Conservation (phyloP, 345 rosid genomes). For the Eucalyptus pumila region DNA sequence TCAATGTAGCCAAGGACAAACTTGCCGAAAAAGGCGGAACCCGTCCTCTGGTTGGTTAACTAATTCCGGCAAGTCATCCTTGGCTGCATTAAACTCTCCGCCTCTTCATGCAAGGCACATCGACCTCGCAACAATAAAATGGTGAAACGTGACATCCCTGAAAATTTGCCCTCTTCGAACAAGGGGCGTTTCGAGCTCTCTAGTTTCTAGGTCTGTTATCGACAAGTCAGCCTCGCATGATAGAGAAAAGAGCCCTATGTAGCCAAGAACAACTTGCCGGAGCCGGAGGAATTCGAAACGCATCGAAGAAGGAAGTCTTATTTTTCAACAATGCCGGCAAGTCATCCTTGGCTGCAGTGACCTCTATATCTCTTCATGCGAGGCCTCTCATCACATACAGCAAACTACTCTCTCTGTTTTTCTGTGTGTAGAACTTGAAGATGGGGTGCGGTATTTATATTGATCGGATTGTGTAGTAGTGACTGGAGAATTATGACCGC, state of each 20-base stretch:
- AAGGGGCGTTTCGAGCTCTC: background rate
- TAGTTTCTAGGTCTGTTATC: background rate
- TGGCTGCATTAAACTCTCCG: slow-evolving; percentile 8
- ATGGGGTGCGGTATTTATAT: background rate
- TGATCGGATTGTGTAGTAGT: background rate
- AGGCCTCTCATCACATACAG: background rate
- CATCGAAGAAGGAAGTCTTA: background rate
- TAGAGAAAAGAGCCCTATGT: background rate
- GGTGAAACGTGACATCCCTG: background rate
- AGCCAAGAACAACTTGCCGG: background rate
- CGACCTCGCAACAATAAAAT: background rate
- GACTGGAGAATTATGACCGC: background rate
- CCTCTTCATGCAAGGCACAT: slow-evolving; percentile 1
- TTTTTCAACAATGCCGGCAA: background rate
- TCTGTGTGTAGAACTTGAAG: background rate
- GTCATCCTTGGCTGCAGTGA: background rate
- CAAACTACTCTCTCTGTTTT: background rate
- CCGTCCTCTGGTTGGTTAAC: background rate
- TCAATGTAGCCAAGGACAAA: slow-evolving; percentile 11
- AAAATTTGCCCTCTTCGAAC: background rate
- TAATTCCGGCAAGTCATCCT: slow-evolving; percentile 16
- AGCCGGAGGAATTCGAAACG: background rate
- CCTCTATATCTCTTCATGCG: background rate
- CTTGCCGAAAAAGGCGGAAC: background rate
- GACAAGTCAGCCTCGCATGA: background rate